Base-by-base conservation (phyloP, 345 rosid genomes). In the Luvunga scandens region DNA sequence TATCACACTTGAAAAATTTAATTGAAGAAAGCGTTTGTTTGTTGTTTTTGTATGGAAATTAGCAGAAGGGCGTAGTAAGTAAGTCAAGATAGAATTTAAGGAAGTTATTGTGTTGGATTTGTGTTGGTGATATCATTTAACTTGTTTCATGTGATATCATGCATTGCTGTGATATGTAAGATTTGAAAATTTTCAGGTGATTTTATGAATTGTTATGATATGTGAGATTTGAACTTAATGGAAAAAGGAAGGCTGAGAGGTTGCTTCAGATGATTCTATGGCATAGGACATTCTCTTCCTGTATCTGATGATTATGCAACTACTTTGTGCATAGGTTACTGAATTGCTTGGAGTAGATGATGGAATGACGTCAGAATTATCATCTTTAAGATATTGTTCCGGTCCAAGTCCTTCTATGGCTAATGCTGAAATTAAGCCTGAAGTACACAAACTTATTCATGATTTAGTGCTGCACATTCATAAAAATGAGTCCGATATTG, bases 401-500 rank as follows among this genome's bases (percentile, higher is more conserved):
- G 95, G 98, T 48, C 81, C 88, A 75, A 81, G 85, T 77, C 94
- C 94, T 83, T 79, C 87, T 33, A 75, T 81, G 73, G 89, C 90
- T 77, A 75, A 82, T 82, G 87, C 98, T 81, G 89, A 85, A 74
- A 84, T 95, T 62, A 90, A 91, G 71, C 88, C 94, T 77, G 87
- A 91, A 81, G 84, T 91, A 83, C 97, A 95, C 81, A 79, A 70
- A 75, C 92, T 95, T 82, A 93, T 93, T 79, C 87, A 89, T 85
- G 84, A 90, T 80, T 89, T 95, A 83, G 84, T 95, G 75, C 60
- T 92, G 78, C 78, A 87, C 84, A 93, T 93, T 82, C 91, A 95
- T 83, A 38, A 82, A 75, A 88, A 86, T 81, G 99, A 95, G 80
- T 88, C 91, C 65, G 97, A 95, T 77, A 88, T 89, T 65, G 97